A percentile compares a stretch with the other conserved stretches of the same genome.
Conservation (phyloP, 1,284 basidiomycete genomes). For the Ceratobasidium theobromae region DNA sequence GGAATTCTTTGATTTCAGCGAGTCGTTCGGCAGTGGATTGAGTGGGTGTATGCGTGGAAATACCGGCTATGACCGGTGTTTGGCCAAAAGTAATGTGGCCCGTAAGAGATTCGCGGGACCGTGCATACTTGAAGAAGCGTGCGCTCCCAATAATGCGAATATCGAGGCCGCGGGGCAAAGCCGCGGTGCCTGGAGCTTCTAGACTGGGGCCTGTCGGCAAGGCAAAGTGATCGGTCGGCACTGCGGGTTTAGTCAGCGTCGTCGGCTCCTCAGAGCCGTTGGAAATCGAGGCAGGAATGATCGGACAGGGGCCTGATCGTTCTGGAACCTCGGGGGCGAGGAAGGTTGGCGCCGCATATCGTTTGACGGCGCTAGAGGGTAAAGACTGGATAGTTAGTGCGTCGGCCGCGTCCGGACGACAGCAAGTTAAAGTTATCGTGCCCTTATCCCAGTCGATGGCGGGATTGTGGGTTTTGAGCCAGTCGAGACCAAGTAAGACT, state of each 20-base stretch:
- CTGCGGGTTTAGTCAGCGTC: neutral
- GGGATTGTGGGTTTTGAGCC: constrained; percentile 32
- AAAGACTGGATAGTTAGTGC: neutral
- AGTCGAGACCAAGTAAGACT: constrained; percentile 31
- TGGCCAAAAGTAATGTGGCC: neutral
- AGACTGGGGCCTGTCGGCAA: neutral
- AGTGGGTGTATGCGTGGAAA: neutral
- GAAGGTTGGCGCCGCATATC: neutral
- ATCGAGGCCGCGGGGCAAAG: neutral
- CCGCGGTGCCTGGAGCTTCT: neutral
- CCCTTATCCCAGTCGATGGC: constrained; percentile 28
- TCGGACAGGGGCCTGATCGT: neutral
- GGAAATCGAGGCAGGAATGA: neutral
- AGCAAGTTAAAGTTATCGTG: neutral
- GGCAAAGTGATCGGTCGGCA: neutral
- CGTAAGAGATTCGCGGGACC: neutral
- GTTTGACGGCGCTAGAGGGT: neutral
- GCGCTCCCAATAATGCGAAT: neutral
- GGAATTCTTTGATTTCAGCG: constrained; percentile 23
- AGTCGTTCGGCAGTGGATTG: neutral
- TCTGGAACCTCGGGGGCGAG: neutral
- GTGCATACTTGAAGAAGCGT: neutral
- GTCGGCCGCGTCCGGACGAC: neutral
- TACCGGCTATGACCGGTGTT: neutral
- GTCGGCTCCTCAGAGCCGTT: neutral